These are phyloP conservation scores for Citrus hindsii DNA, from an alignment of 345 rosid species.

Conservation along the genomic window DNA sequence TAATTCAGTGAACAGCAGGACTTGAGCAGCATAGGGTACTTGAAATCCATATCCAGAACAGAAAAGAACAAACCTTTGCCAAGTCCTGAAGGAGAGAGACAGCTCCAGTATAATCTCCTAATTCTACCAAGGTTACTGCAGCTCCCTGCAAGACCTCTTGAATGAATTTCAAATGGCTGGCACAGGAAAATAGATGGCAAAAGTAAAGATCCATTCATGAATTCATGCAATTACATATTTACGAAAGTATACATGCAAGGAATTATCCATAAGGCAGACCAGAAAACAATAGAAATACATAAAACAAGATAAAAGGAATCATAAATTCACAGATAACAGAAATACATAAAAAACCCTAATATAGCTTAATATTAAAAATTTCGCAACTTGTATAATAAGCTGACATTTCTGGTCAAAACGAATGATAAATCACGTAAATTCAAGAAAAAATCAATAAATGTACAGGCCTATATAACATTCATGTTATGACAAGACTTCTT, in stretches of 20 bases:
- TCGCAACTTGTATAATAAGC: not conserved
- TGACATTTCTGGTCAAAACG: not conserved
- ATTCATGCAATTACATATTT: not conserved
- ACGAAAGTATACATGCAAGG: not conserved
- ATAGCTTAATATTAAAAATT: not conserved
- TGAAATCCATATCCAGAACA: conserved; percentile 9
- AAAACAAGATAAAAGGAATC: not conserved
- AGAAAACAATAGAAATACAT: not conserved
- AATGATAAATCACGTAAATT: not conserved
- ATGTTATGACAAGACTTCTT: not conserved
- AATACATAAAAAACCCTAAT: not conserved
- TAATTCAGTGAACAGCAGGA: conserved; percentile 13
- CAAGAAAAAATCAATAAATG: not conserved
- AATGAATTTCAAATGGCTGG: conserved; percentile 21
- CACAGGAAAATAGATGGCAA: conserved; percentile 4
- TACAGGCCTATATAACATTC: not conserved
- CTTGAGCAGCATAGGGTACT: not conserved
- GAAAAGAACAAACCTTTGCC: conserved; percentile 58
- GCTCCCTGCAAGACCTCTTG: conserved; percentile 67
- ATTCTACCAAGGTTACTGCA: conserved; percentile 75
- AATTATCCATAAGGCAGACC: not conserved
- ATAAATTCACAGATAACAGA: not conserved
- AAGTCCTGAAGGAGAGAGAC: conserved; percentile 65
- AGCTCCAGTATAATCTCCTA: conserved; percentile 78
- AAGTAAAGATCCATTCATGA: conserved; percentile 1